Evolutionary conservation across 768 basidiomycete species (phyloP).

Genomic region (Rhodosporidiobolus odoratus): DNA sequence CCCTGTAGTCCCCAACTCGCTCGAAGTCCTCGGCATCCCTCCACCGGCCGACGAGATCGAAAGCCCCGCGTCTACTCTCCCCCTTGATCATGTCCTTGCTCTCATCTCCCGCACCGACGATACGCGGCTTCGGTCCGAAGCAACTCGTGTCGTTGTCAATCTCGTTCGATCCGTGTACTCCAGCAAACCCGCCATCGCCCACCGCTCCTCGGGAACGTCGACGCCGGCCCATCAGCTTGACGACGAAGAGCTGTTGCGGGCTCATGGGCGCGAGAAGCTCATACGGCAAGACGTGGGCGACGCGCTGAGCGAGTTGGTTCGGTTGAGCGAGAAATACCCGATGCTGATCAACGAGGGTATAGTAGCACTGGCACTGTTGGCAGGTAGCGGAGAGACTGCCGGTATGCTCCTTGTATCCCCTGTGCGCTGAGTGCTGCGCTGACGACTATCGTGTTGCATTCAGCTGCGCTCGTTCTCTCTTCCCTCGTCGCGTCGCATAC

Average conservation of each 20-base stretch:
- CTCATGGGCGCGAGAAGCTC: constrained; percentile 26
- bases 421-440: constrained; percentile 10
- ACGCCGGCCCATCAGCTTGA: neutral
- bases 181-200: neutral
- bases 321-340: constrained; percentile 71
- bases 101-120: constrained; percentile 74
- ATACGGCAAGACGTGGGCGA: constrained; percentile 59
- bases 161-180: constrained; percentile 39
- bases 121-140: constrained; percentile 78
- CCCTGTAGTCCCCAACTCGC: constrained; percentile 47
- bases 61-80: constrained; percentile 35
- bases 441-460: no score
- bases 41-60: neutral
- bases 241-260: neutral
- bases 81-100: constrained; percentile 63
- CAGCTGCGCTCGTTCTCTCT: constrained; percentile 62
- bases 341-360: constrained; percentile 83
- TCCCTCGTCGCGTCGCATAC: constrained; percentile 57
- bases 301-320: constrained; percentile 65
- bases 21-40: constrained; percentile 53
- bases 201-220: neutral
- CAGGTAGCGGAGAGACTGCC: constrained; percentile 57
- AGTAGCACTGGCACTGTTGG: constrained; percentile 72
- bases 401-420: constrained; percentile 46
- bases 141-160: constrained; percentile 81